These are phyloP conservation scores for Bruguiera gymnorhiza DNA, from an alignment of 345 rosid genomes.

Conservation along the genomic window DNA sequence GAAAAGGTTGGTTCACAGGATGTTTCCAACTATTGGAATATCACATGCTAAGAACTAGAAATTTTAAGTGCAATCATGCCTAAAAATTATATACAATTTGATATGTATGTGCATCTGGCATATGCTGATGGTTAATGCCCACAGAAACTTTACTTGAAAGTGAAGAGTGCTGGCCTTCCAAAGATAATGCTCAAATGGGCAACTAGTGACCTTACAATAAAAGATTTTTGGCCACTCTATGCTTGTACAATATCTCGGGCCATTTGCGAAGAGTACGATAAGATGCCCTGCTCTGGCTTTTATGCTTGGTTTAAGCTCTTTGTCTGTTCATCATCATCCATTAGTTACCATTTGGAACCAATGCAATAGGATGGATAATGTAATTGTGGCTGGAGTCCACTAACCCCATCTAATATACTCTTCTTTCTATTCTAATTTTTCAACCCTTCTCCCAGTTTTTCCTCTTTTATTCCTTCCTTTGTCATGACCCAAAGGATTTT, in stretches of 20 bases:
- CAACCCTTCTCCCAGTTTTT: neutral
- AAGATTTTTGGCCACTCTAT: slow-evolving; percentile 15
- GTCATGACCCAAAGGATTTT: slow-evolving; percentile 6
- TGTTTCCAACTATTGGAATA: neutral
- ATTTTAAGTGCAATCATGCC: neutral
- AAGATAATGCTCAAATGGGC: slow-evolving; percentile 25
- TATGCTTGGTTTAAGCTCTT: slow-evolving; percentile 21
- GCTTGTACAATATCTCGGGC: slow-evolving; percentile 1
- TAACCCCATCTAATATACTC: neutral
- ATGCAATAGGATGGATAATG: neutral
- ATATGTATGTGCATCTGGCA: too few relatives aligned
- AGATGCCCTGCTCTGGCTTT: slow-evolving; percentile 40
- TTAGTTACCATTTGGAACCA: slow-evolving; percentile 8
- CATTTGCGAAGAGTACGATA: slow-evolving; percentile 5
- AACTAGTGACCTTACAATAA: slow-evolving; percentile 25
- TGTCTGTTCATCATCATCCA: slow-evolving; percentile 15
- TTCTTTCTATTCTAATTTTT: neutral
- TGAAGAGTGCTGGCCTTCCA: slow-evolving; percentile 23
- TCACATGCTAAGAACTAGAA: neutral
- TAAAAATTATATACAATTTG: neutral
- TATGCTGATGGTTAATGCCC: neutral
- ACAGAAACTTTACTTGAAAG: slow-evolving; percentile 29
- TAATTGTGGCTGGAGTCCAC: neutral
- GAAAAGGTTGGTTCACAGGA: neutral
- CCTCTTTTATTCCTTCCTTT: slow-evolving; percentile 7